Evolutionary conservation across 495 filamentous ascomycete genomes (phyloP), one percentile per base, ranked within the genome.

Genomic region (Filosporella fistucella): DNA sequence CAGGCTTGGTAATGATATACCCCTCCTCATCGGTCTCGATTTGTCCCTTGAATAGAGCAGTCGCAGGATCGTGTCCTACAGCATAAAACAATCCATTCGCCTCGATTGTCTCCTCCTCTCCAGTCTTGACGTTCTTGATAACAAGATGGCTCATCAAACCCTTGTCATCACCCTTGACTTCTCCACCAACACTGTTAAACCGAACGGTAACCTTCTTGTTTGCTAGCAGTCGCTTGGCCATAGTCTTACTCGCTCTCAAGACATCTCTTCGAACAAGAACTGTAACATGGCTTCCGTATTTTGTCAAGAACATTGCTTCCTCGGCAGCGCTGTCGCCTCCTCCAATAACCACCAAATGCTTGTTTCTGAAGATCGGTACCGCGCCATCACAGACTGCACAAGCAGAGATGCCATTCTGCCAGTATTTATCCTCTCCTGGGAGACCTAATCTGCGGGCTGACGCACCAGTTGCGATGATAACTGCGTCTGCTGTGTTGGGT

Each of bases 361-460:
- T 95, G 63, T 95, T 87, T 49, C 90, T 77, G 81, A 96, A 99
- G 61, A 99, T 97, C 17, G 93, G 93, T 24, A 97, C 88, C 39
- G 91, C 91, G 47, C 93, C 93, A 60, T 99, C 93, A 71, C 93
- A 99, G 37, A 99, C 93, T 32, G 93, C 93, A 63, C 93, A 99
- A 41, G 93, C 93, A 46, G 84, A 89, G 63, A 99, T 91, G 52
- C 93, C 93, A 60, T 84, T 90, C 69, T 96, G 91, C 93, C 94
- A 97, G 74, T 87, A 97, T 56, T 79, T 84, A 39, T 51, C 49
- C 39, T 54, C 93, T 22, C 93, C 93, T n/a, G 81, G 74, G 9
- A 99, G 77, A 59, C 82, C 71, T 20, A 97, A 68, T 46, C 94
- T 74, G 43, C 85, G 74, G 34, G 93, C 93, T 32, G 91, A 95